Percentiles rank a stretch among this genome's conserved stretches.
phyloP scores from a whole-genome alignment of 352 stramenopile genomes.

The Phytopythium litorale region DNA sequence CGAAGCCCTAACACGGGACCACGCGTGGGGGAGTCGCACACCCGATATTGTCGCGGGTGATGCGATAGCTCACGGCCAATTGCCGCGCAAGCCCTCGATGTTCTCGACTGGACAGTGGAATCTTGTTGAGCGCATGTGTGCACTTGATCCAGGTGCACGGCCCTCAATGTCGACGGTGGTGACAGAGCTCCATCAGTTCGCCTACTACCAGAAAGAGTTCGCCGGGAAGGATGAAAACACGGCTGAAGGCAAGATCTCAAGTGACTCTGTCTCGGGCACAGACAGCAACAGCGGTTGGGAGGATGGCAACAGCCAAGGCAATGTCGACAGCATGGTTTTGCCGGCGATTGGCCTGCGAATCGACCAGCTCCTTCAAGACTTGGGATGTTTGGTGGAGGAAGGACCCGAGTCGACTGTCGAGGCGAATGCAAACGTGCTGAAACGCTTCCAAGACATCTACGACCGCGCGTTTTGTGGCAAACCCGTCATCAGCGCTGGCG shows the following conservation, averaged over 20 bases:
- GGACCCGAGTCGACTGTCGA: neutral
- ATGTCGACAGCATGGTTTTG: neutral
- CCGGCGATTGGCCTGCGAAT: neutral
- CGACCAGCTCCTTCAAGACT: neutral
- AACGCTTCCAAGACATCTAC: conserved; percentile 1
- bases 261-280: neutral
- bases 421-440: neutral
- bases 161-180: neutral
- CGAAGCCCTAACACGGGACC: neutral
- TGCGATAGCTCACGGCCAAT: neutral
- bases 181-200: neutral
- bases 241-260: neutral
- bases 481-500: neutral
- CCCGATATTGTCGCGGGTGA: conserved; percentile 1
- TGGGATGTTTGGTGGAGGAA: neutral
- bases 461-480: neutral
- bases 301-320: neutral
- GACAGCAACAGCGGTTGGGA: neutral
- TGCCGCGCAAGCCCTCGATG: neutral
- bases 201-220: neutral
- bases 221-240: neutral
- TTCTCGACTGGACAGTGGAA: neutral
- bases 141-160: neutral
- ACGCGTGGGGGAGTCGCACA: conserved; percentile 2
- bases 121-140: conserved; percentile 3